Evolutionary conservation across 2,329 filamentous ascomycete genomes (phyloP), one percentile per base, ranked within the genome.

Genomic region (Davidsoniella eucalypti): DNA sequence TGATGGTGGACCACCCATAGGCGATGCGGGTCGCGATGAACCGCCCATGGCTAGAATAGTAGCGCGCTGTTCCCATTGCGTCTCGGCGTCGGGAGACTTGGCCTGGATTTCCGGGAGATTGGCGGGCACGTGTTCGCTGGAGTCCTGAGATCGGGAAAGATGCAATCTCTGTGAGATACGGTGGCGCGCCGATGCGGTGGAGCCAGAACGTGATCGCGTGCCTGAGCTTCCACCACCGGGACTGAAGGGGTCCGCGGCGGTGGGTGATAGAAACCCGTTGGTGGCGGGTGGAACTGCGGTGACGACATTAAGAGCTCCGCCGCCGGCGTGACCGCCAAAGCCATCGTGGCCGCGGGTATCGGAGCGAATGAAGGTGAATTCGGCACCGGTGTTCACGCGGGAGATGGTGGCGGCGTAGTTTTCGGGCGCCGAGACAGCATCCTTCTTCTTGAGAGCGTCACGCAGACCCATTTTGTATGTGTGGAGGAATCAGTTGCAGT

Each of bases 31-130:
- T 16, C 63, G 64, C 56, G 65, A 69, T 55, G 67, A 65, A 8
- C 47, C 43, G 14, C 51, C 51, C 51, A 53, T 53, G 52, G 66
- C 90, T 56, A 96, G 69, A 53, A 93, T 76, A n/a, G 88, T 95
- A 25, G 92, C 92, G 54, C 90, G 75, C 68, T 84, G 82, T 71
- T 96, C 92, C 92, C 92, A 98, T 65, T 83, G 75, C 53, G 78
- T 77, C 69, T 93, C 84, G 54, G 63, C 63, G 55, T 62, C 62
- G 56, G 66, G 62, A 60, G 61, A 47, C 9, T 12, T 36, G n/a
- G 40, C 46, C 45, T 71, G 67, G 52, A 94, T 86, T 54, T 81
- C 80, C 18, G 88, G 88, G 48, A 96, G 72, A 65, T 94, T 75
- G 49, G 73, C 65, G 1, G 92, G 90, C 37, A 96, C 75, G 63